Evolutionary conservation across 306 rosid species (phyloP).

Genomic region (Alnus glutinosa): DNA sequence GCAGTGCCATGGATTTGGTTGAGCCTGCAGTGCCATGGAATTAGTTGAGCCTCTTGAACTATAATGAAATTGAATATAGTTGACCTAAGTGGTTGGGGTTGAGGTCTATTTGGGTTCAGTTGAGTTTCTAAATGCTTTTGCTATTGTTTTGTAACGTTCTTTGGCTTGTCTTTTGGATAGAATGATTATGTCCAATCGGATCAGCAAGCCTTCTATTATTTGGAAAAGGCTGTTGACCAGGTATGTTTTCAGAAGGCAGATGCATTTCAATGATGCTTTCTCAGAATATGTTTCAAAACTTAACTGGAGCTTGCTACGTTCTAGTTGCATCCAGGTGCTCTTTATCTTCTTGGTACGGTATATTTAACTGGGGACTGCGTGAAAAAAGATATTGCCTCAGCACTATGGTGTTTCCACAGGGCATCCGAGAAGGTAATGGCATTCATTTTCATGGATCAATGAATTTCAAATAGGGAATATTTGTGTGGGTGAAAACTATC

Average conservation of each 20-base stretch:
- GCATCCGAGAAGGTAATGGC: constrained; percentile 83
- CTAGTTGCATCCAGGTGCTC: constrained; percentile 95
- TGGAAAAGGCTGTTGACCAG: constrained; percentile 96
- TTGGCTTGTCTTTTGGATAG: constrained; percentile 36
- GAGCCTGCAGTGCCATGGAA: background rate
- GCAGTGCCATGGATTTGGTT: background rate
- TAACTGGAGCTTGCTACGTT: constrained; percentile 40
- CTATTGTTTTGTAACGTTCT: background rate
- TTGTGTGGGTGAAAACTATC: constrained; percentile 7
- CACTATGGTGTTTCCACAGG: constrained; percentile 90
- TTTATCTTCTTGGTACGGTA: constrained; percentile 85
- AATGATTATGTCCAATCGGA: constrained; percentile 79
- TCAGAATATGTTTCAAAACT: constrained; percentile 28
- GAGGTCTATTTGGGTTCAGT: background rate
- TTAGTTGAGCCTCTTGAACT: background rate
- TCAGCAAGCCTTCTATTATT: constrained; percentile 88
- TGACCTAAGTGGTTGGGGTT: background rate
- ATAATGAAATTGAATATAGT: background rate
- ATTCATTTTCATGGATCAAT: constrained; percentile 12
- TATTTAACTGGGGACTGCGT: constrained; percentile 88
- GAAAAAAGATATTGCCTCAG: constrained; percentile 70
- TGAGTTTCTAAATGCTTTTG: background rate
- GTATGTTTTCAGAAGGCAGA: constrained; percentile 43
- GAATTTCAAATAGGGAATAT: constrained; percentile 7
- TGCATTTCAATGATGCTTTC: constrained; percentile 23